phyloP scores from a whole-genome alignment of 441 rosid species.

The Euphorbia celastroides region DNA sequence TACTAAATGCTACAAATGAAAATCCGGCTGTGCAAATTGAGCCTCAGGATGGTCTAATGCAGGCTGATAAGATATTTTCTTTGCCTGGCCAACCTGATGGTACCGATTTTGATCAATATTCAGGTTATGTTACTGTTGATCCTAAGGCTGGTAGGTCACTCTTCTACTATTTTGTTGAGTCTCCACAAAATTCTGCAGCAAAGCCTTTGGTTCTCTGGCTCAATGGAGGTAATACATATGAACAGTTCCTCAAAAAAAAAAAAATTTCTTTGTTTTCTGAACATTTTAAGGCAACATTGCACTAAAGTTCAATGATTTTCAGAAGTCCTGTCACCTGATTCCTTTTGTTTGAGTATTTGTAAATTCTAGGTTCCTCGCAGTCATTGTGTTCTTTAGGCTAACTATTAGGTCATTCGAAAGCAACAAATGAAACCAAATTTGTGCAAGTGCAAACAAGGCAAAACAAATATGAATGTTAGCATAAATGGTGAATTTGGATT shows the following conservation, averaged over 20 bases:
- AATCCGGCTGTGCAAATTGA: background rate
- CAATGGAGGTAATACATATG: conserved; percentile 33
- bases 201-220: conserved; percentile 31
- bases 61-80: background rate
- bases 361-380: too few species aligned
- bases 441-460: background rate
- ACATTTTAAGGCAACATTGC: too few species aligned
- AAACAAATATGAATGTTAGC: background rate
- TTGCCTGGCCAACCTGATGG: conserved; percentile 12
- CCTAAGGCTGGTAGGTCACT: background rate
- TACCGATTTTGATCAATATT: conserved; percentile 4
- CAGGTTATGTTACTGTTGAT: conserved; percentile 7
- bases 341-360: too few species aligned
- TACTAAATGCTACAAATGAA: background rate
- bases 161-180: conserved; percentile 8
- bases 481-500: background rate
- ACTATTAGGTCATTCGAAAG: too few species aligned
- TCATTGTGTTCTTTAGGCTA: too few species aligned
- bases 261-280: too few species aligned
- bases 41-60: conserved; percentile 5
- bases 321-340: too few species aligned
- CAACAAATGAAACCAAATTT: too few species aligned
- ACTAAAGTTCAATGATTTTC: too few species aligned
- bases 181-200: conserved; percentile 1
- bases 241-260: too few species aligned